Evolutionary conservation across 371 early-diverging fungal species (phyloP).

Genomic region (Mortierella sp.): DNA sequence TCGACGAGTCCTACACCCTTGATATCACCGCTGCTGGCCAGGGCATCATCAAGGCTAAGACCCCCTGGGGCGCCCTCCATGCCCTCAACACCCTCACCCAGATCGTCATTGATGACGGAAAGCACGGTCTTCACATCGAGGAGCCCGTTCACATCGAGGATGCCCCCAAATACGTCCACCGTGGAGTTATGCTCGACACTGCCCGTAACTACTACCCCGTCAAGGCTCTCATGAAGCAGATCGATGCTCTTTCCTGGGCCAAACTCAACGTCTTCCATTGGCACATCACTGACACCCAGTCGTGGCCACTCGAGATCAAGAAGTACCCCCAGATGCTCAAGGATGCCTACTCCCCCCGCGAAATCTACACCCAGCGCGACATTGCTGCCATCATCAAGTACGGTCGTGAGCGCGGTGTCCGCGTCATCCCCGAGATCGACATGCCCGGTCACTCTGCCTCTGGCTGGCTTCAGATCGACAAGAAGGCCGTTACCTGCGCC

Average conservation of each 20-base stretch:
- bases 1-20: conserved; percentile 82
- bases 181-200: conserved; percentile 85
- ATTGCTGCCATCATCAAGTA: conserved; percentile 72
- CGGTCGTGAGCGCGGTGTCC: conserved; percentile 81
- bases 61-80: conserved; percentile 83
- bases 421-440: conserved; percentile 85
- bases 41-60: conserved; percentile 69
- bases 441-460: conserved; percentile 84
- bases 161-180: conserved; percentile 77
- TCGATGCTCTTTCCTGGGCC: conserved; percentile 85
- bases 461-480: conserved; percentile 61
- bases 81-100: conserved; percentile 85
- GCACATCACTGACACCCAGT: conserved; percentile 87
- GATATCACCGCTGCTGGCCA: conserved; percentile 65
- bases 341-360: conserved; percentile 73
- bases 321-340: conserved; percentile 75
- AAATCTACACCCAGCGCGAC: conserved; percentile 72
- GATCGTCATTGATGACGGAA: conserved; percentile 65
- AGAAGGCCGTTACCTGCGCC: conserved; percentile 64
- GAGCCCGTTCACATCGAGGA: conserved; percentile 78
- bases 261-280: conserved; percentile 91
- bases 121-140: conserved; percentile 47
- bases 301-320: conserved; percentile 80
- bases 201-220: conserved; percentile 83
- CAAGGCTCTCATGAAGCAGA: conserved; percentile 69